These are phyloP conservation scores for Citrullus amarus DNA, from an alignment of 306 rosid genomes.

Conservation along the genomic window DNA sequence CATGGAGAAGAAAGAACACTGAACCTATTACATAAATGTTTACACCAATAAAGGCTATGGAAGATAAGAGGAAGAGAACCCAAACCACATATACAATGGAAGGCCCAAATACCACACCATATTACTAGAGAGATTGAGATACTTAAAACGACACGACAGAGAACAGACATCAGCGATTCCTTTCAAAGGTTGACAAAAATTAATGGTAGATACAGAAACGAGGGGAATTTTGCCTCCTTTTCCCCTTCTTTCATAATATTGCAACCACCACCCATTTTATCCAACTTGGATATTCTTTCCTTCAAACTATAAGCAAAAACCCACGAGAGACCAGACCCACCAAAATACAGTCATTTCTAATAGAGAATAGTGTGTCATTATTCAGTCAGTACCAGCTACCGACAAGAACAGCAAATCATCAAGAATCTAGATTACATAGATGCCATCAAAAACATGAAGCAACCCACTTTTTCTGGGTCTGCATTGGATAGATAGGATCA, in stretches of 20 bases:
- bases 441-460: slow-evolving; percentile 4
- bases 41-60: neutral
- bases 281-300: slow-evolving; percentile 10
- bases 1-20: neutral
- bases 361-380: neutral
- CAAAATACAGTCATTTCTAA: slow-evolving; percentile 1
- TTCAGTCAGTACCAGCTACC: slow-evolving; percentile 8
- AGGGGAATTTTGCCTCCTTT: neutral
- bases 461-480: neutral
- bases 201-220: neutral
- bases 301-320: neutral
- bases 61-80: neutral
- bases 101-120: neutral
- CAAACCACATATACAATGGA: neutral
- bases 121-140: neutral
- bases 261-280: slow-evolving; percentile 1
- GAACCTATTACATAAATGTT: neutral
- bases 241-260: neutral
- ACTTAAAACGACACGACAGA: neutral
- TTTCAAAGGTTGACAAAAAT: neutral
- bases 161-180: neutral
- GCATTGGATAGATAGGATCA: neutral
- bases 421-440: slow-evolving; percentile 3
- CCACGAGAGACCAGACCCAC: neutral
- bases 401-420: slow-evolving; percentile 7